Base-by-base conservation (phyloP, 257 asterid species). In the Plantago major region DNA sequence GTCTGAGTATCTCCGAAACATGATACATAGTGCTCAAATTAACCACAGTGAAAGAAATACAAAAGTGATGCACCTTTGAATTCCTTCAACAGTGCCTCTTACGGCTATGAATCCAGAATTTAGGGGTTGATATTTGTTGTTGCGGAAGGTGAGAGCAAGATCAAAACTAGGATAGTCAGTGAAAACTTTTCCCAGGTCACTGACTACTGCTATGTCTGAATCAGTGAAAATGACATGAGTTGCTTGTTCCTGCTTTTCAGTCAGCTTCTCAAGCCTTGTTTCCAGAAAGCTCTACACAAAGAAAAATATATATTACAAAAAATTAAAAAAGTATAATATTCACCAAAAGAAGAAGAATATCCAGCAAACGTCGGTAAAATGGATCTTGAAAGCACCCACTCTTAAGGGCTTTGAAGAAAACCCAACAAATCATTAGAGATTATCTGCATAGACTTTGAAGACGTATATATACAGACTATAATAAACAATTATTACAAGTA, bases 71-170 rank as follows among this genome's bases (percentile, higher is more conserved):
- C 78, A 93, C 99, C 96, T 84, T 46, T 43, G 68, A 67, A 93
- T 81, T 69, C 95, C 99, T 65, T 87, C 78, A 12, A 68, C 61
- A 60, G 92, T 86, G 69, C 97, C 97, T 71, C 96, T 82, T 58
- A 89, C 89, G 53, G 96, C 97, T 66, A 93, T 89, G 58, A 93
- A 87, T 70, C 99, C 99, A 26, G 97, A 93, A 82, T 89, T 93
- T 37, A 92, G 78, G 65, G 97, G 95, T 71, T 92, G 97, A 16
- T 86, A 86, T 58, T 93, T 89, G 88, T 93, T 93, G 82, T 93
- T 93, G 58, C 97, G 82, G 74, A 86, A 93, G 74, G 99, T 93
- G 67, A 93, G 86, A 71, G 97, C 94, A 65, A 93, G 66, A 74
- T 89, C 88, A 76, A 87, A 87, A 75, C 72, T 47, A 46, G 91